These are phyloP conservation scores for Wallacemonas sp. DNA, from an alignment of 208 protist genomes.

Conservation along the genomic window DNA sequence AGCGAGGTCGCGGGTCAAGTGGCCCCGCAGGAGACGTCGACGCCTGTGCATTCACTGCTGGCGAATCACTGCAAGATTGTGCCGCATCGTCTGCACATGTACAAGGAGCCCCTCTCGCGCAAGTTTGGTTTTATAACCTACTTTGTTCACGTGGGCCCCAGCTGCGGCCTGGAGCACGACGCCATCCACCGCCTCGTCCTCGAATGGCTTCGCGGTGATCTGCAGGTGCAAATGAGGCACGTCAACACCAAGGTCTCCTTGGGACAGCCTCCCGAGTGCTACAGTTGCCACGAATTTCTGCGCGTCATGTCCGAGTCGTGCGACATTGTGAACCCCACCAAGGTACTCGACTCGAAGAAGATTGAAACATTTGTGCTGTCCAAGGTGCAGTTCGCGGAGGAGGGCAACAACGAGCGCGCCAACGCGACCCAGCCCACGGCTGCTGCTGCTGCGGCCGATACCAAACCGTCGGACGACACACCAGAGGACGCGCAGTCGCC, in stretches of 20 bases:
- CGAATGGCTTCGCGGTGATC: slow-evolving; percentile 50
- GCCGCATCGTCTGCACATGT: slow-evolving; percentile 74
- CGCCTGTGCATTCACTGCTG: slow-evolving; percentile 37
- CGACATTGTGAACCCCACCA: slow-evolving; percentile 43
- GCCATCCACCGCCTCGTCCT: slow-evolving; percentile 42
- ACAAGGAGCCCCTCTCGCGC: slow-evolving; percentile 68
- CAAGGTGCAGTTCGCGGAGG: slow-evolving; percentile 44
- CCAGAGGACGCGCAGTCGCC: slow-evolving; percentile 12
- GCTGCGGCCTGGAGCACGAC: slow-evolving; percentile 17
- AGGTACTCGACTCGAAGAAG: slow-evolving; percentile 40
- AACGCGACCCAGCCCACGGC: slow-evolving; percentile 20
- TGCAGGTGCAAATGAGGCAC: slow-evolving; percentile 43
- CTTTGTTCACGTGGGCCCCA: slow-evolving; percentile 40
- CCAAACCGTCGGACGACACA: too few species aligned
- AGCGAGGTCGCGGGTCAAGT: slow-evolving; percentile 46
- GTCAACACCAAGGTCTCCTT: slow-evolving; percentile 40
- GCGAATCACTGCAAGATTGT: slow-evolving; percentile 44
- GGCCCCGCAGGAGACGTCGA: slow-evolving; percentile 35
- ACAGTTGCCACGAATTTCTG: slow-evolving; percentile 60
- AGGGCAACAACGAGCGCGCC: slow-evolving; percentile 20
- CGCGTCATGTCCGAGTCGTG: slow-evolving; percentile 39
- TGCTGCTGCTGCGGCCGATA: too few species aligned
- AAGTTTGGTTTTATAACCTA: slow-evolving; percentile 85
- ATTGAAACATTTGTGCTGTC: slow-evolving; percentile 75
- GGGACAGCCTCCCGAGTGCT: slow-evolving; percentile 64